Evolutionary conservation across 352 stramenopile genomes (phyloP).

Genomic region (Phytophthora boehmeriae): DNA sequence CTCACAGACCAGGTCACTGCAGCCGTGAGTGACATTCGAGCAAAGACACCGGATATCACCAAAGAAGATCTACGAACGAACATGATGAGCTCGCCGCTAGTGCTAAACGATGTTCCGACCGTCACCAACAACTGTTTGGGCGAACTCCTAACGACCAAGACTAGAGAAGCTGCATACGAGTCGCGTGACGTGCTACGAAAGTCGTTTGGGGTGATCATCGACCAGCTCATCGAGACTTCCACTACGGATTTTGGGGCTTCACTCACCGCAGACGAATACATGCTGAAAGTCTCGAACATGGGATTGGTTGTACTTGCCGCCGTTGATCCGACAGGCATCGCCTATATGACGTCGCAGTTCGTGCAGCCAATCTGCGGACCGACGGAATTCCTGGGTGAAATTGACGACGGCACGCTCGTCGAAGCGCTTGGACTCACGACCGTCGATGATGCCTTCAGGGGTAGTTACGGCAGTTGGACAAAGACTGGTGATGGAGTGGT

Average conservation of each 20-base stretch:
- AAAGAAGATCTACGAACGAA: constrained; percentile 7
- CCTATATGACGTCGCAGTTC: constrained; percentile 36
- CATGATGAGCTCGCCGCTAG: neutral
- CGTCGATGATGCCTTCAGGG: constrained; percentile 35
- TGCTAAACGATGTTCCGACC: constrained; percentile 7
- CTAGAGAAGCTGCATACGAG: constrained; percentile 11
- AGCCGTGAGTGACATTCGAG: constrained; percentile 7
- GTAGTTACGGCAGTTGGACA: constrained; percentile 32
- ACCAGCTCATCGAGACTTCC: constrained; percentile 26
- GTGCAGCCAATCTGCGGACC: constrained; percentile 52
- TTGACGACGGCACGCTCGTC: constrained; percentile 34
- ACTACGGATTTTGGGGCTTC: constrained; percentile 30
- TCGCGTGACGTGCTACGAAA: constrained; percentile 42
- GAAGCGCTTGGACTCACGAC: constrained; percentile 33
- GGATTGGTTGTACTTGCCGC: constrained; percentile 20
- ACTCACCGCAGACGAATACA: constrained; percentile 27
- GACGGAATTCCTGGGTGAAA: constrained; percentile 37
- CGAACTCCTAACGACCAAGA: constrained; percentile 39
- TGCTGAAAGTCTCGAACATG: constrained; percentile 24
- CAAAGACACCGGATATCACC: constrained; percentile 5
- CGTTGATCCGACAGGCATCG: constrained; percentile 46
- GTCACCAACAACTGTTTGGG: constrained; percentile 37
- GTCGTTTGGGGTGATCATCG: constrained; percentile 39
- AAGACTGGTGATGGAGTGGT: constrained; percentile 25
- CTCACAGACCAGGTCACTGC: constrained; percentile 11